Percentiles rank a stretch among this genome's conserved stretches.
Evolutionary conservation across 495 filamentous ascomycete species (phyloP).

Genomic region (Venustampulla echinocandica): DNA sequence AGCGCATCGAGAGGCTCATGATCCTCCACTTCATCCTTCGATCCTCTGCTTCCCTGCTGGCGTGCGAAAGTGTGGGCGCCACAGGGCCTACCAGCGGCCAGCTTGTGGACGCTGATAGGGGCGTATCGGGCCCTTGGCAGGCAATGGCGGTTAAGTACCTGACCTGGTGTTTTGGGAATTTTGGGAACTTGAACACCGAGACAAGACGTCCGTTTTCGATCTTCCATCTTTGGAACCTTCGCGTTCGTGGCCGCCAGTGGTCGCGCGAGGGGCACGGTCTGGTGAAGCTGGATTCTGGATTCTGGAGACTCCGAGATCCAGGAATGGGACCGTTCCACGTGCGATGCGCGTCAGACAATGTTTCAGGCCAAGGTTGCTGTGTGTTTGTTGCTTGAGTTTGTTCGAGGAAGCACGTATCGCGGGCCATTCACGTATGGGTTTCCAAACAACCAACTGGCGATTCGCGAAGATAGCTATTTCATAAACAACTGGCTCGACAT

Average conservation of each 20-base stretch:
- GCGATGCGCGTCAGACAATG: too few relatives aligned
- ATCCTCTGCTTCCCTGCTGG: background rate
- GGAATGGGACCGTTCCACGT: background rate
- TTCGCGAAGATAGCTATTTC: too few relatives aligned
- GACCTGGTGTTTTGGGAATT: background rate
- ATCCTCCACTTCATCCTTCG: background rate
- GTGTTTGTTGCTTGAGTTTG: too few relatives aligned
- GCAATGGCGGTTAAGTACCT: background rate
- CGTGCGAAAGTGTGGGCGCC: background rate
- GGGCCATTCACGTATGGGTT: too few relatives aligned
- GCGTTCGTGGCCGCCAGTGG: too few relatives aligned
- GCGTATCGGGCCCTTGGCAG: background rate
- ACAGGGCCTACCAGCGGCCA: background rate
- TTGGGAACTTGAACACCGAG: background rate
- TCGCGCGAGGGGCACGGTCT: background rate
- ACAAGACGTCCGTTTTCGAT: background rate
- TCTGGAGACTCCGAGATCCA: background rate
- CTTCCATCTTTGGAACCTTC: too few relatives aligned
- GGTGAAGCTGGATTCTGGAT: background rate
- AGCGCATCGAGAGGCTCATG: slow-evolving; percentile 6
- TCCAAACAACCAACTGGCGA: too few relatives aligned
- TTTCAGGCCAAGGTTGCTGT: too few relatives aligned
- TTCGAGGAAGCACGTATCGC: too few relatives aligned
- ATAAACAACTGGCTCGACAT: too few relatives aligned
- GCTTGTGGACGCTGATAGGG: background rate